Base-by-base conservation (phyloP, 2,329 filamentous ascomycete species). In the Ceratocystis variospora region DNA sequence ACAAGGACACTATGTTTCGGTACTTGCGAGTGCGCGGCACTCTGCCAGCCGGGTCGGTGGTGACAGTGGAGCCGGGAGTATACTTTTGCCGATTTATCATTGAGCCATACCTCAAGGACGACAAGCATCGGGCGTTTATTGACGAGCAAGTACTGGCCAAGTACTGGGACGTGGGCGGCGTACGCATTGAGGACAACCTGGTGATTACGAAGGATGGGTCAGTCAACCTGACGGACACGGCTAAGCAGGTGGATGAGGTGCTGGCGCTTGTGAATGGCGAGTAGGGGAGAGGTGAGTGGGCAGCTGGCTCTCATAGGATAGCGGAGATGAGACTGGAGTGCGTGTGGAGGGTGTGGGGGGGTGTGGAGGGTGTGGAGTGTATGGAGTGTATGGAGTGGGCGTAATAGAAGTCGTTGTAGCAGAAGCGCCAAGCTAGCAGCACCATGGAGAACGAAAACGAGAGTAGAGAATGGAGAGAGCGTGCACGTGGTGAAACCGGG, bases 1-100 rank as follows among this genome's bases (percentile, higher is more conserved):
- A 99, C 73, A 78, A 82, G 68, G 92, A 99, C 74, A 79, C 83
- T 45, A 84, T 96, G 81, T 97, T 96, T 77, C 82, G 85, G 64
- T 97, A 96, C 73, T 78, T 99, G 68, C 81, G 94, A 57, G 86
- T 96, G 48, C 80, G 94, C 64, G 87, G 89, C 12, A 81, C 77
- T 25, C 75, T 96, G 61, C 90, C 90, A 0, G 87, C 85, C 0
- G 87, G 88, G 6, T 87, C 87, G 62, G 90, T 99, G 28, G 86
- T 99, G 64, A 99, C 94, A 0, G 93, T 97, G 48, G 94, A 99
- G 78, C 94, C 94, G 12, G 94, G 94, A 61, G 84, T 89, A 69
- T 96, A 96, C 77, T 96, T 96, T 75, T 96, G 90, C 76, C 83
- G 84, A 22, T 96, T 92, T 73, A 95, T 95, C 70, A 89, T 96